Base-by-base conservation (phyloP, 2,329 filamentous ascomycete species). In the Colletotrichum magnum region DNA sequence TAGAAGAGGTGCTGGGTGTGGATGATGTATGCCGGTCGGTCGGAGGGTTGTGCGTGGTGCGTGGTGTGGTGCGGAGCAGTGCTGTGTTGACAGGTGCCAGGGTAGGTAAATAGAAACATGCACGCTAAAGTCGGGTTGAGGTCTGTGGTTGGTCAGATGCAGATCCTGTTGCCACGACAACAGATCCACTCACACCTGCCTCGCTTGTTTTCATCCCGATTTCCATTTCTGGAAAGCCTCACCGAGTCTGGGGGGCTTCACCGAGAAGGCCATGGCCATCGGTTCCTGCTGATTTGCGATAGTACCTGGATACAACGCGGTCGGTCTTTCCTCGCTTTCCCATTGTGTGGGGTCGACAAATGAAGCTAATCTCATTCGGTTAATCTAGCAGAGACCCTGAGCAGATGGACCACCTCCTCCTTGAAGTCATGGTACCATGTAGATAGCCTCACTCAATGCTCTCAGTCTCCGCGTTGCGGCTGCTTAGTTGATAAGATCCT, bases 61-160 rank as follows among this genome's bases (percentile, higher is more conserved):
- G 21, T 36, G 32, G 32, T 36, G 32, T 10, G 32, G 32, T 9
- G 32, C 32, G 10, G 32, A 36, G 7, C 32, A 36, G 32, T 36
- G 32, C 28, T 13, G 47, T 68, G 66, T 67, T 69, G 62, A 69
- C 67, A 69, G 51, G 36, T 61, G 51, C 62, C 26, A 52, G 63
- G 59, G 63, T 64, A 26, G 53, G 63, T 69, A 71, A 71, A 71
- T 62, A 71, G 45, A 71, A 50, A 32, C 58, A 68, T 57, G 61
- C 61, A 54, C 64, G 60, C 57, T 16, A 58, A 58, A 58, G 60
- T 71, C 21, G n/a, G 47, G 52, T 15, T 7, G 48, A 51, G 43
- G 43, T 61, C 56, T 54, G 13, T 64, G 68, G 57, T 69, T 69
- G 67, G 62, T 6, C 3, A 15, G 2, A 18, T 12, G 47, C 10